Percentiles rank a stretch among this genome's conserved stretches.
These are phyloP conservation scores for Albifimbria verrucaria DNA, from an alignment of 2,329 filamentous ascomycete species.

Conservation along the genomic window DNA sequence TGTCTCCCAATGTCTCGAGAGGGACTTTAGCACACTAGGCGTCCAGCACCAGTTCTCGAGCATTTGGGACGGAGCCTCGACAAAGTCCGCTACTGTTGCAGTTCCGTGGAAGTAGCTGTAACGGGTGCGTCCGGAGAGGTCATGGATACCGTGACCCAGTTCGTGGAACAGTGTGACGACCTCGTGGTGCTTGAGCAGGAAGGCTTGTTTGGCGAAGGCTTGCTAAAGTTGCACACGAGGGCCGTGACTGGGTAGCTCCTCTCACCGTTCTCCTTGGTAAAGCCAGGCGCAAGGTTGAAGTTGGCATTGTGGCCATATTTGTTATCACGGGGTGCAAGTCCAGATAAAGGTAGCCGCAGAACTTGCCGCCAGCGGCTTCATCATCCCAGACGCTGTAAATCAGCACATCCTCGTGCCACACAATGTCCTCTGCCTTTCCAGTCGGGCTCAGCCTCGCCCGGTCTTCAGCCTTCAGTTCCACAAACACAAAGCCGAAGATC, in stretches of 20 bases:
- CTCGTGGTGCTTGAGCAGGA: constrained; percentile 80
- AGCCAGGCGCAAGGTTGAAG: constrained; percentile 76
- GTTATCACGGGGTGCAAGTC: constrained; percentile 77
- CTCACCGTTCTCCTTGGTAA: constrained; percentile 62
- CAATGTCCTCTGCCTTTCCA: constrained; percentile 66
- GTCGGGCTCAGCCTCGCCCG: constrained; percentile 62
- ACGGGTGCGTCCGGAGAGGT: constrained; percentile 59
- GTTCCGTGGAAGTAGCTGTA: constrained; percentile 69
- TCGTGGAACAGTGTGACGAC: constrained; percentile 82
- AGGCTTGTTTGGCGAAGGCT: constrained; percentile 72
- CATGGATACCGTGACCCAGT: constrained; percentile 68
- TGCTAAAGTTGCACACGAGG: constrained; percentile 82
- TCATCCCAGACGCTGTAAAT: constrained; percentile 83
- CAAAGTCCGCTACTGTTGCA: constrained; percentile 64
- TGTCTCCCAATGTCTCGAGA: constrained; percentile 72
- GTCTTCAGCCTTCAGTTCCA: constrained; percentile 67
- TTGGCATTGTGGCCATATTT: constrained; percentile 86
- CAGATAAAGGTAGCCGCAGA: constrained; percentile 80
- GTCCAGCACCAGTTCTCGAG: constrained; percentile 76
- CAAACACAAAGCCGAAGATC: constrained; percentile 75
- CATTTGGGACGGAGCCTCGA: constrained; percentile 71
- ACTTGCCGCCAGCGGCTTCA: constrained; percentile 63
- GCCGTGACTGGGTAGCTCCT: constrained; percentile 75
- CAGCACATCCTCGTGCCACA: constrained; percentile 82
- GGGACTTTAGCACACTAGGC: constrained; percentile 57